Evolutionary conservation across 2,329 filamentous ascomycete species (phyloP).

Genomic region (Trichoderma sp.): DNA sequence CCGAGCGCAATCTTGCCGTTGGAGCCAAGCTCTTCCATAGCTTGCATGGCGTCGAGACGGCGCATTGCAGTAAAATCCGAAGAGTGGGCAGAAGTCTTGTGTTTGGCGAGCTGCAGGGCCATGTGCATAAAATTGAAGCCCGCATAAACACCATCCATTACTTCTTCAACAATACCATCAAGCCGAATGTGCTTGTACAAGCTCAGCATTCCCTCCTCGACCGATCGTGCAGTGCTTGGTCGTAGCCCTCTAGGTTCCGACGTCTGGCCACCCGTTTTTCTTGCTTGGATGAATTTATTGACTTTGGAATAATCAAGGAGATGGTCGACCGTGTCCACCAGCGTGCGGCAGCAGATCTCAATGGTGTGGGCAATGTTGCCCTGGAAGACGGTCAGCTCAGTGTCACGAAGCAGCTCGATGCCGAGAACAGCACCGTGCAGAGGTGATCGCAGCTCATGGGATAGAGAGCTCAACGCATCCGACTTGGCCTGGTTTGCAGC

Average conservation of each 20-base stretch:
- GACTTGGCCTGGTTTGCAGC: constrained; percentile 55
- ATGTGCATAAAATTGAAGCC: constrained; percentile 48
- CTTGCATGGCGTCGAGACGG: constrained; percentile 47
- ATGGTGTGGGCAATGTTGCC: constrained; percentile 53
- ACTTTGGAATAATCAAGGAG: constrained; percentile 61
- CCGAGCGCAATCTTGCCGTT: constrained; percentile 31
- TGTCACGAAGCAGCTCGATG: constrained; percentile 58
- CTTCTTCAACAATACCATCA: constrained; percentile 50
- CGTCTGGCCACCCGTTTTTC: background rate
- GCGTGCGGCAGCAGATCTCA: constrained; percentile 54
- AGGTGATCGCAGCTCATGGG: constrained; percentile 64
- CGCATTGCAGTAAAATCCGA: constrained; percentile 32
- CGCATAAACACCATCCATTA: constrained; percentile 52
- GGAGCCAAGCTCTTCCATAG: constrained; percentile 38
- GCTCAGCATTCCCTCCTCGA: constrained; percentile 32
- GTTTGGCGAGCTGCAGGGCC: constrained; percentile 34
- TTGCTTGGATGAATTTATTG: constrained; percentile 43
- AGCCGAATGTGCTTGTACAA: constrained; percentile 41
- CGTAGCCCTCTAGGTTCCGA: constrained; percentile 14
- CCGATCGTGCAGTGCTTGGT: constrained; percentile 12
- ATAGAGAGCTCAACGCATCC: constrained; percentile 63
- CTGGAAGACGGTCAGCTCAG: constrained; percentile 51
- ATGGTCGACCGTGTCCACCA: constrained; percentile 59
- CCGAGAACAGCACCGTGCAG: constrained; percentile 63
- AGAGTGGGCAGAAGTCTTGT: constrained; percentile 18